A percentile compares a stretch with the other conserved stretches of the same genome.
Evolutionary conservation across 345 rosid genomes (phyloP).

Genomic region (Eucalyptus shirleyi): DNA sequence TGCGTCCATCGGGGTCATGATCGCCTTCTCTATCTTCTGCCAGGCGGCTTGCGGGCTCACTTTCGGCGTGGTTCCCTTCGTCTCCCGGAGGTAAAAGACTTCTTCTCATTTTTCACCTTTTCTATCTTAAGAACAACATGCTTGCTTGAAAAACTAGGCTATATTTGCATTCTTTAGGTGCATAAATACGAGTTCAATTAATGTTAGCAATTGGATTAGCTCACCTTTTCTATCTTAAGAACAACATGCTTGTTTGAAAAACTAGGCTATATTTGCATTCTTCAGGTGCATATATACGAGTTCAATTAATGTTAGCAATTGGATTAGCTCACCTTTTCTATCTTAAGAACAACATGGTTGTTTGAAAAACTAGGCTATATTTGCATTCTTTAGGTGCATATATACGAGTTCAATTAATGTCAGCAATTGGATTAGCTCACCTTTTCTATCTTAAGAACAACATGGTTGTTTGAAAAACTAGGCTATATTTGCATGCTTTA

Average conservation of each 20-base stretch:
- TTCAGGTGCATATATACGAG: too few relatives aligned
- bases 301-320: too few relatives aligned
- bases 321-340: too few relatives aligned
- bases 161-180: neutral
- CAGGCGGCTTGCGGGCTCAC: slow-evolving; percentile 92
- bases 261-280: neutral
- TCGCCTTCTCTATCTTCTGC: slow-evolving; percentile 60
- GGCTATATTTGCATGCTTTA: neutral
- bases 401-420: neutral
- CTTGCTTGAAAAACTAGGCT: too few relatives aligned
- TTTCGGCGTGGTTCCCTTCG: slow-evolving; percentile 86
- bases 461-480: neutral
- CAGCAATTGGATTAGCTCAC: neutral
- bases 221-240: neutral
- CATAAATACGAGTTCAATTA: neutral
- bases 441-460: neutral
- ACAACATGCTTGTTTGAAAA: neutral
- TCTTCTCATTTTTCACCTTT: neutral
- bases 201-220: neutral
- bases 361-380: neutral
- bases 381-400: neutral
- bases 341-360: neutral
- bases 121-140: neutral
- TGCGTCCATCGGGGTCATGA: slow-evolving; percentile 49
- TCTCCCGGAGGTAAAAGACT: slow-evolving; percentile 52